Percentiles rank a stretch among this genome's conserved stretches.
Evolutionary conservation across 345 rosid species (phyloP).

Genomic region (Cardiospermum halicacabum): DNA sequence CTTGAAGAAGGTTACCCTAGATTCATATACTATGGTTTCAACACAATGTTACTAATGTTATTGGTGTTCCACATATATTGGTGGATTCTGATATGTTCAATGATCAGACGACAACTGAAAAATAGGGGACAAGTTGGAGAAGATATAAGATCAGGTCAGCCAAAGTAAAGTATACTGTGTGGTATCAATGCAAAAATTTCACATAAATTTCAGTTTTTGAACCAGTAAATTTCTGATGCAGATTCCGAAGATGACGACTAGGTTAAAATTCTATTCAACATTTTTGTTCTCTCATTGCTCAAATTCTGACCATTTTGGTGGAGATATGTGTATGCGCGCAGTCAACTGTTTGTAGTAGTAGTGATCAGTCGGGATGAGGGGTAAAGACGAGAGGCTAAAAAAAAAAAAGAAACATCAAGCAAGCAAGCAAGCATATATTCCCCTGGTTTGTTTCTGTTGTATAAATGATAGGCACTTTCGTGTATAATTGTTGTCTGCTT

Average conservation of each 20-base stretch:
- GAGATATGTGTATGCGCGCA: conserved; percentile 17
- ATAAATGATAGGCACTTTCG: conserved; percentile 32
- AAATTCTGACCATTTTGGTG: conserved; percentile 5
- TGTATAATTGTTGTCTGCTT: conserved; percentile 27
- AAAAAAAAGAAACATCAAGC: conserved; percentile 16
- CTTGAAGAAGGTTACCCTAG: conserved; percentile 35
- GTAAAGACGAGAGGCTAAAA: conserved; percentile 20
- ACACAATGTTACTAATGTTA: conserved; percentile 79
- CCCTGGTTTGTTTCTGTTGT: conserved; percentile 28
- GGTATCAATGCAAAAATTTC: conserved; percentile 3
- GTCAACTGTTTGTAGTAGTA: conserved; percentile 13
- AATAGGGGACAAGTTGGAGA: conserved; percentile 94
- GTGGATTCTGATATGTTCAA: conserved; percentile 89
- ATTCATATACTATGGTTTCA: conserved; percentile 64
- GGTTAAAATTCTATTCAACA: conserved; percentile 19
- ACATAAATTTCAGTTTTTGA: background rate
- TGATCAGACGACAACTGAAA: conserved; percentile 74
- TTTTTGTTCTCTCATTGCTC: conserved; percentile 13
- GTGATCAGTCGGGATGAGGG: conserved; percentile 11
- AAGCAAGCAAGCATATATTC: background rate
- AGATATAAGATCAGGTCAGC: conserved; percentile 94
- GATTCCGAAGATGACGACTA: conserved; percentile 97
- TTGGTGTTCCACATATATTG: conserved; percentile 94
- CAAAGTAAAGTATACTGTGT: background rate
- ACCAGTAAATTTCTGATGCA: conserved; percentile 27